These are phyloP conservation scores for Gastrolobium bilobum DNA, from an alignment of 306 rosid genomes.

Conservation along the genomic window DNA sequence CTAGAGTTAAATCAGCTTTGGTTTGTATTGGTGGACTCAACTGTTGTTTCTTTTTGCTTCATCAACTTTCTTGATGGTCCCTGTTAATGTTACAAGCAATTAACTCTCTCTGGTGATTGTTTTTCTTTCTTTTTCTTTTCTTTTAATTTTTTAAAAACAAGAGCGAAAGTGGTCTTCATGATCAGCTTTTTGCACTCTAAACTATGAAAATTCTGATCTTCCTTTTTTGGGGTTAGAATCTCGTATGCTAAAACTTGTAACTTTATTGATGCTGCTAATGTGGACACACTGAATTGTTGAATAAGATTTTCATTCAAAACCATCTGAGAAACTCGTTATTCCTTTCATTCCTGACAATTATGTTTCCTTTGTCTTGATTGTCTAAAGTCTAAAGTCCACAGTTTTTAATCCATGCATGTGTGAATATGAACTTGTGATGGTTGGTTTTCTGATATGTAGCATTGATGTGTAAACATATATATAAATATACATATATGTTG, in stretches of 20 bases:
- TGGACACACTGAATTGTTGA: neutral
- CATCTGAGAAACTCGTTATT: neutral
- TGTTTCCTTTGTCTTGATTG: neutral
- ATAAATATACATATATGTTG: neutral
- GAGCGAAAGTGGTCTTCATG: neutral
- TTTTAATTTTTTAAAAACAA: too few relatives aligned
- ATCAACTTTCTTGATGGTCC: neutral
- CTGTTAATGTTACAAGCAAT: neutral
- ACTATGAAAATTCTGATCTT: neutral
- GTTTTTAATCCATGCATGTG: neutral
- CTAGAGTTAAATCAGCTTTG: conserved; percentile 4
- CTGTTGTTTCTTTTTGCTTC: conserved; percentile 6
- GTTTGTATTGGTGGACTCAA: conserved; percentile 18
- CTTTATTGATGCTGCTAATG: neutral
- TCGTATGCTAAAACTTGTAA: conserved; percentile 12
- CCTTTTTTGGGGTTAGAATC: neutral
- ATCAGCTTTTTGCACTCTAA: conserved; percentile 6
- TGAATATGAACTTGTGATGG: conserved; percentile 3
- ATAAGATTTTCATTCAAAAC: neutral
- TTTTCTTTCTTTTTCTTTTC: neutral
- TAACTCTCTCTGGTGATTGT: neutral
- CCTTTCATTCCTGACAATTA: neutral
- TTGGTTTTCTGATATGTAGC: conserved; percentile 27
- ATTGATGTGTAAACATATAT: neutral
- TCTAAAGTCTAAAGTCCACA: neutral